A percentile compares a stretch with the other conserved stretches of the same genome.
Evolutionary conservation across 2,329 filamentous ascomycete genomes (phyloP).

Genomic region (Immersiporthe knoxdaviesiana): DNA sequence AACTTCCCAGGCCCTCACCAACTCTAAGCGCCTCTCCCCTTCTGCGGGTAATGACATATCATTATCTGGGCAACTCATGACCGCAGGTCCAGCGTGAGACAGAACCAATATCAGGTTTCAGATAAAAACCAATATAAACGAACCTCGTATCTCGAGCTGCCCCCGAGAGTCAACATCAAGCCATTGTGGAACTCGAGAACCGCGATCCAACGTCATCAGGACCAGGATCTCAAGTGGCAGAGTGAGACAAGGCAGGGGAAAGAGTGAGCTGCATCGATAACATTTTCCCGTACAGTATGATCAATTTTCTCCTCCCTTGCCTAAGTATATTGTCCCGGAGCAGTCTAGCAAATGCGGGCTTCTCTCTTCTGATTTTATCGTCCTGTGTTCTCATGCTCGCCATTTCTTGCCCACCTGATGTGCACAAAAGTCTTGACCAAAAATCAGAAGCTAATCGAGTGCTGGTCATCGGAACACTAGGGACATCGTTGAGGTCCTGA

Average conservation of each 20-base stretch:
- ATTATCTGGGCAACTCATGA: background rate
- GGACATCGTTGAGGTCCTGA: background rate
- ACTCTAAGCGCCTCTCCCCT: background rate
- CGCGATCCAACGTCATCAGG: constrained; percentile 1
- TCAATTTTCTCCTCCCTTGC: background rate
- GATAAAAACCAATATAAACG: background rate
- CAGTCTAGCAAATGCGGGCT: background rate
- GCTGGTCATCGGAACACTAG: background rate
- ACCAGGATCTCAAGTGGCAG: background rate
- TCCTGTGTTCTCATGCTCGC: background rate
- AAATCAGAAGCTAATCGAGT: background rate
- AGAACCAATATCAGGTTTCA: background rate
- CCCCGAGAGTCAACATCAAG: background rate
- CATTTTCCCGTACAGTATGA: background rate
- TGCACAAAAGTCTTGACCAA: background rate
- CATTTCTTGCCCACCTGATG: background rate
- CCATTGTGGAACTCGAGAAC: background rate
- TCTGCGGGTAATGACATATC: background rate
- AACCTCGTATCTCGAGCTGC: background rate
- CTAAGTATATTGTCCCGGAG: background rate
- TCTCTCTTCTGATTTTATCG: background rate
- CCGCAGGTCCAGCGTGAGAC: background rate
- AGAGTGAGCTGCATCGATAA: background rate
- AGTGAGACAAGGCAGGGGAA: background rate
- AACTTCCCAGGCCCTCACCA: background rate